Evolutionary conservation across 2,329 filamentous ascomycete genomes (phyloP).

Genomic region (Colletotrichum destructivum): DNA sequence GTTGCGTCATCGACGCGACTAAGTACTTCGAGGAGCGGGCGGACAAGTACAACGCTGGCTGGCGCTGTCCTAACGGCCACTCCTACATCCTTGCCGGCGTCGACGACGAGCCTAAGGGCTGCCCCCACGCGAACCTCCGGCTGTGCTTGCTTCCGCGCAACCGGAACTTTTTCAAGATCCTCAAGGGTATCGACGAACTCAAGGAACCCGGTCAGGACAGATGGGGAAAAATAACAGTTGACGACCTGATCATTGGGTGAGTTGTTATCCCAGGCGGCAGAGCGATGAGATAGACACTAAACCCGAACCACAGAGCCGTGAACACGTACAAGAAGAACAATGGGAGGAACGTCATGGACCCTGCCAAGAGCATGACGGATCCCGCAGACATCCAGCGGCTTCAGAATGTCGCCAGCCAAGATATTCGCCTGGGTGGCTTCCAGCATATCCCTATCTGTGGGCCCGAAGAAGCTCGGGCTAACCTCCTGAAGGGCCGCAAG

Average conservation of each 20-base stretch:
- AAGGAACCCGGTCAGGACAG: no score
- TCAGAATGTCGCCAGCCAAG: neutral
- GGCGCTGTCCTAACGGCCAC: constrained; percentile 10
- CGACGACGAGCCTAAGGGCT: neutral
- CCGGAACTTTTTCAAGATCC: no score
- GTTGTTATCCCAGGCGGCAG: no score
- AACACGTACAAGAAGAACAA: constrained; percentile 9
- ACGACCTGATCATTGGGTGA: no score
- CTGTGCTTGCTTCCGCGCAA: no score
- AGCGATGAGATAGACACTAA: no score
- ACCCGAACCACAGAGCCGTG: constrained; percentile 11
- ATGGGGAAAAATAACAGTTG: no score
- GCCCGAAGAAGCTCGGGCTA: constrained; percentile 1
- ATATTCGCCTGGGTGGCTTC: constrained; percentile 1
- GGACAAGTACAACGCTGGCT: neutral
- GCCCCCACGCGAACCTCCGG: neutral
- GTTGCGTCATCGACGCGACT: constrained; percentile 30
- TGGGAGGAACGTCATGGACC: constrained; percentile 10
- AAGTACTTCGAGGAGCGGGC: constrained; percentile 20
- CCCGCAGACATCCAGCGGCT: neutral
- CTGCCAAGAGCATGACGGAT: no score
- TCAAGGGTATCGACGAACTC: no score
- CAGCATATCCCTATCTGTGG: constrained; percentile 4
- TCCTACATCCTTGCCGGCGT: constrained; percentile 18
- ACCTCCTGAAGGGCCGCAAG: constrained; percentile 3